phyloP scores from a whole-genome alignment of 78 protist species.

The Ministeria vibrans region DNA sequence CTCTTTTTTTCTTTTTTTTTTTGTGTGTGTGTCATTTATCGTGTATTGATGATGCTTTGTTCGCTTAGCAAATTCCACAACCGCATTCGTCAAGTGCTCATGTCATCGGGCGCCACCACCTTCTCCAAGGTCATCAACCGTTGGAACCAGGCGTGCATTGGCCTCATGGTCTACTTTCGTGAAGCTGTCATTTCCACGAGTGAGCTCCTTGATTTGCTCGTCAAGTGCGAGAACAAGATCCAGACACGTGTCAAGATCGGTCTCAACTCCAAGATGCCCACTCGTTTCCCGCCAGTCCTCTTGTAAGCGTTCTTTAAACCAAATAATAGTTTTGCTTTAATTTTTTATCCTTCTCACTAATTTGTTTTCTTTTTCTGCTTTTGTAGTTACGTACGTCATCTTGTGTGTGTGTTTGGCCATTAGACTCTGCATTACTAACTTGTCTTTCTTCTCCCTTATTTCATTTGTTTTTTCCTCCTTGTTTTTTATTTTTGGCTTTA shows the following conservation, averaged over 20 bases:
- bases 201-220: slow-evolving; percentile 96
- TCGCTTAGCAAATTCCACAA: slow-evolving; percentile 92
- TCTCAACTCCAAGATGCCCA: slow-evolving; percentile 99
- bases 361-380: not conserved
- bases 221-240: slow-evolving; percentile 98
- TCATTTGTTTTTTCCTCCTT: not conserved
- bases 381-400: not conserved
- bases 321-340: not conserved
- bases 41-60: no score
- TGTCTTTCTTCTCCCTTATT: not conserved
- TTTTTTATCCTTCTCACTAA: not conserved
- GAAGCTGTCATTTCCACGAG: slow-evolving; percentile 80
- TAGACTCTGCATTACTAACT: not conserved
- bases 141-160: slow-evolving; percentile 99
- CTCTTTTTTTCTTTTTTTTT: no score
- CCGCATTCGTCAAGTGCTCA: slow-evolving; percentile 91
- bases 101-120: slow-evolving; percentile 97
- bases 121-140: slow-evolving; percentile 97
- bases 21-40: no score
- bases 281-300: slow-evolving; percentile 94
- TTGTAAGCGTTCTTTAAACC: not conserved
- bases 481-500: no score
- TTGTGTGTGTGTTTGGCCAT: not conserved
- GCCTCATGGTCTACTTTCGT: slow-evolving; percentile 96
- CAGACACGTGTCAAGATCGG: slow-evolving; percentile 99